Evolutionary conservation across 371 early-diverging fungal genomes (phyloP), one percentile per base, ranked within the genome.

Genomic region (Conidiobolus coronatus): DNA sequence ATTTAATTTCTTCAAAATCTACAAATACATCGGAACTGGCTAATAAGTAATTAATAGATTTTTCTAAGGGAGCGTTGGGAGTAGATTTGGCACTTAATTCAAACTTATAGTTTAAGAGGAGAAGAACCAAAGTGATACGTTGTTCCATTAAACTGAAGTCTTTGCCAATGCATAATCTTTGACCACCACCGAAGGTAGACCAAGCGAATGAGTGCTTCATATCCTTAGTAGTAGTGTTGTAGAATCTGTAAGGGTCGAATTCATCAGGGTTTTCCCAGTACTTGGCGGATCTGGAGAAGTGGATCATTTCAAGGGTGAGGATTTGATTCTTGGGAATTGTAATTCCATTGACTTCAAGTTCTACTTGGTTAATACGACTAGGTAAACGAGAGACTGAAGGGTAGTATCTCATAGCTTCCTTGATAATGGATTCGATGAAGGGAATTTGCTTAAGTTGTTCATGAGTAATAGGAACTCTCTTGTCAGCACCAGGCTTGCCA

Each of bases 131-230:
- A 1, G 68, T 21, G 7, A 71, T 54, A n/a, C 68, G 60, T 54
- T 70, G 72, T 24, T 69, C 67, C 8, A 63, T 50, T 44, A 73
- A 52, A 2, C 69, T 64, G 45, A 75, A 73, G 37, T 70, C 64
- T 59, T 65, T 61, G 23, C 71, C 76, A 37, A 72, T 57, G 40
- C 76, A 73, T 14, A 46, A 41, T 23, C 61, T 45, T 2, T 43
- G 45, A 1, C 67, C 67, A 24, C 33, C 39, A 39, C 48, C 41
- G 17, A 48, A 48, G 11, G 48, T 40, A 2, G 15, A 11, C 40
- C 41, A 48, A 6, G 18, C 36, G 15, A 23, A 13, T 2, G 45
- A 36, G 23, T 45, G 33, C 29, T 43, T 43, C 2, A 70, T 71
- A 17, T 60, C 29, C 29, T 29, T 29, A 9, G 3, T 29, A 29